phyloP scores from a whole-genome alignment of 129 eudicot species.

The carrot (Daucus carota) region DNA sequence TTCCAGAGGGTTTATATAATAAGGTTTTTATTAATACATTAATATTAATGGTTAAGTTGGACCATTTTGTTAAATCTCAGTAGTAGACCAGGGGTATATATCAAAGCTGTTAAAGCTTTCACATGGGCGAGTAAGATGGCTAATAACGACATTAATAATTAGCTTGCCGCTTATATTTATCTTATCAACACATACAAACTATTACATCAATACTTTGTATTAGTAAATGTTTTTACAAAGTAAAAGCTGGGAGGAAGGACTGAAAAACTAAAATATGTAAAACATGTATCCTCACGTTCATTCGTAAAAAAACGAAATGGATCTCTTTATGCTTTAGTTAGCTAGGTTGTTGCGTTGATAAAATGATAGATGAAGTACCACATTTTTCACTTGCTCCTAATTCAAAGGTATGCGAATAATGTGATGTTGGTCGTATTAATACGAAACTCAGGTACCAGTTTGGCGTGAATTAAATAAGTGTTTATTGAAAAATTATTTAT shows the following conservation, averaged over 20 bases:
- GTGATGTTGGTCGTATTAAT: not conserved
- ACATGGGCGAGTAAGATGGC: not conserved
- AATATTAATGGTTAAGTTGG: too few species aligned
- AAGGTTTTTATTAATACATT: too few species aligned
- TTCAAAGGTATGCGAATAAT: not conserved
- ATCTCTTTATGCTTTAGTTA: too few species aligned
- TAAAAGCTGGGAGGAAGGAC: not conserved
- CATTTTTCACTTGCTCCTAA: not conserved
- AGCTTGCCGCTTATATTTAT: too few species aligned
- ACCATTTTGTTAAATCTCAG: not conserved
- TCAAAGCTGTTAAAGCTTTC: conserved; percentile 1
- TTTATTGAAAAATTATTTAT: too few species aligned
- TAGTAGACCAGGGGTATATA: not conserved
- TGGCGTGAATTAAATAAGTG: too few species aligned
- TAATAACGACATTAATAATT: conserved; percentile 4
- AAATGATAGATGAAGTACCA: not conserved
- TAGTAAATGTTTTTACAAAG: too few species aligned
- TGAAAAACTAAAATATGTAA: not conserved
- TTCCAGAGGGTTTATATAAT: too few species aligned
- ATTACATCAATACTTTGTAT: too few species aligned
- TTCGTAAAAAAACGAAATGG: not conserved
- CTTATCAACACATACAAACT: too few species aligned
- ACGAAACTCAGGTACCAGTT: too few species aligned
- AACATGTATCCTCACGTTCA: not conserved
- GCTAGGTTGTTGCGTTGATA: not conserved